Conservation (phyloP, 345 rosid species). For the Theobroma cacao region DNA sequence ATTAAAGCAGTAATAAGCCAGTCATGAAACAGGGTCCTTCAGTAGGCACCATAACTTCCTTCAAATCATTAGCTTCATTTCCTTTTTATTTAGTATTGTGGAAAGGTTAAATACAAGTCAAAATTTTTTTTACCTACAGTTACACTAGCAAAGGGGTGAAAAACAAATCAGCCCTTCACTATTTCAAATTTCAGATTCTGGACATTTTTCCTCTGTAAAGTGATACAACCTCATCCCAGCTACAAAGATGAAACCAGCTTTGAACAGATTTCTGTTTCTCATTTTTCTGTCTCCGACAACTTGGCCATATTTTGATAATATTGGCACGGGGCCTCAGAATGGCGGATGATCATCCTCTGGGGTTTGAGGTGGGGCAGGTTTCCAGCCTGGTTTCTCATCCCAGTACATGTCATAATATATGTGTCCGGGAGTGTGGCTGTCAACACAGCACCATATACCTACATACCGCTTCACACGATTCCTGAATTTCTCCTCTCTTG, state of each 20-base stretch:
- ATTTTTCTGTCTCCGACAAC: not conserved
- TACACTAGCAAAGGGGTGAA: not conserved
- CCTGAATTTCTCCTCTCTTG: slow-evolving; percentile 67
- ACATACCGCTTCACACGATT: slow-evolving; percentile 71
- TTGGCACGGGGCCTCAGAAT: slow-evolving; percentile 32
- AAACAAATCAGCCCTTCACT: not conserved
- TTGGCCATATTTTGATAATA: not conserved
- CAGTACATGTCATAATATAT: slow-evolving; percentile 93
- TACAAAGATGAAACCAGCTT: slow-evolving; percentile 7
- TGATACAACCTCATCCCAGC: not conserved
- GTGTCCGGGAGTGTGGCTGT: slow-evolving; percentile 76
- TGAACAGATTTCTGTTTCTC: not conserved
- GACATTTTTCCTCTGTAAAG: not conserved
- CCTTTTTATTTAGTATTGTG: not conserved
- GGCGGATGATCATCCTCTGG: slow-evolving; percentile 78
- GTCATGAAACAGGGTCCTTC: not conserved
- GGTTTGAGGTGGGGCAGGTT: slow-evolving; percentile 76
- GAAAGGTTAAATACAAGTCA: not conserved
- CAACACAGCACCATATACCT: slow-evolving; percentile 96
- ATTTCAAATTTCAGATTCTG: not conserved
- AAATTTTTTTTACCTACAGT: not conserved
- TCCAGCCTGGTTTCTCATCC: slow-evolving; percentile 97
- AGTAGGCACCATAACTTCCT: not conserved
- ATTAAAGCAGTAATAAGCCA: not conserved
- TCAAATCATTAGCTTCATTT: not conserved